phyloP scores from a whole-genome alignment of 2,329 filamentous ascomycete genomes.

The Penicillium sp. region DNA sequence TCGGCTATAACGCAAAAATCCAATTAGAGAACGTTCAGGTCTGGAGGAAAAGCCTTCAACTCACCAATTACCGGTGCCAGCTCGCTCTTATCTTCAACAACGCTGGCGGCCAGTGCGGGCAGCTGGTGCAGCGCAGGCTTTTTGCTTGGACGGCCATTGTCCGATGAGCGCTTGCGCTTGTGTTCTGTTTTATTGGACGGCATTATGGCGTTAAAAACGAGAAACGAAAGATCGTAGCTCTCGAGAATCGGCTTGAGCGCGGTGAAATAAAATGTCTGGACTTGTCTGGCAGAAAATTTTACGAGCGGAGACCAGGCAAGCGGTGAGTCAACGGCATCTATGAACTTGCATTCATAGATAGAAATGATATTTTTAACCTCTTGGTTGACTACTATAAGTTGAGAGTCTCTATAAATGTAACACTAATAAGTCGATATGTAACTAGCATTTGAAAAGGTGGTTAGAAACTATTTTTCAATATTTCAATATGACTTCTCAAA shows the following conservation, averaged over 20 bases:
- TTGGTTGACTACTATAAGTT: too few relatives aligned
- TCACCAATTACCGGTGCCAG: slow-evolving; percentile 53
- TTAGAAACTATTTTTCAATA: too few relatives aligned
- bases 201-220: slow-evolving; percentile 27
- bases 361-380: too few relatives aligned
- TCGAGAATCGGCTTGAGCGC: slow-evolving; percentile 12
- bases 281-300: slow-evolving; percentile 27
- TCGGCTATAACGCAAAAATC: slow-evolving; percentile 26
- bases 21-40: background rate
- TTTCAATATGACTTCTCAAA: too few relatives aligned
- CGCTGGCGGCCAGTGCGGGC: slow-evolving; percentile 46
- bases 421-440: too few relatives aligned
- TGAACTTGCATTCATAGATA: too few relatives aligned
- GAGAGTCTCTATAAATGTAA: too few relatives aligned
- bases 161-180: slow-evolving; percentile 53
- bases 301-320: slow-evolving; percentile 23
- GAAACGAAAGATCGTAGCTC: slow-evolving; percentile 6
- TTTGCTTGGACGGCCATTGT: slow-evolving; percentile 49
- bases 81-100: slow-evolving; percentile 49
- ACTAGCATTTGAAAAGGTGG: too few relatives aligned
- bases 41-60: slow-evolving; percentile 9
- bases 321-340: slow-evolving; percentile 25
- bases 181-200: slow-evolving; percentile 43
- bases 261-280: slow-evolving; percentile 25
- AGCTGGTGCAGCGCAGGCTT: slow-evolving; percentile 46